Conservation (phyloP, 2,329 filamentous ascomycete genomes). For the Colletotrichum tabaci region DNA sequence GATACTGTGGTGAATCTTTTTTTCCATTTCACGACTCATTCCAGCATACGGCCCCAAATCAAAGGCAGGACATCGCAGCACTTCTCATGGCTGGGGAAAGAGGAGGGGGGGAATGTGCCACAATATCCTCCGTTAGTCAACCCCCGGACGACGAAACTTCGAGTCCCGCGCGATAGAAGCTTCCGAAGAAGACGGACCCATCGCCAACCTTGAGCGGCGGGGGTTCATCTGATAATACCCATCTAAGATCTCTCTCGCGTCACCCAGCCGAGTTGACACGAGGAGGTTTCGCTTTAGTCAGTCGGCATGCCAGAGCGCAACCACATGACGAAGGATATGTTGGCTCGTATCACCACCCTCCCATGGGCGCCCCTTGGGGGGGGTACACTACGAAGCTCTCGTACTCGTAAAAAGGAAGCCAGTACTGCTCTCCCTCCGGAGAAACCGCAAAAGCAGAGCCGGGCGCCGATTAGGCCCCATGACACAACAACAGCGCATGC, state of each 20-base stretch:
- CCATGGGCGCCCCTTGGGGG: background rate
- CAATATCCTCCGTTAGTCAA: constrained; percentile 20
- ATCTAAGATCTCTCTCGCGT: too few species aligned
- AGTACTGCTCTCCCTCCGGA: background rate
- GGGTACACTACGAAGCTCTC: background rate
- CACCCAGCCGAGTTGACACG: too few species aligned
- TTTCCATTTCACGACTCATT: constrained; percentile 18
- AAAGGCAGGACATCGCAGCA: background rate
- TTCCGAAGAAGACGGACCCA: background rate
- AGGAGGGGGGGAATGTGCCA: background rate
- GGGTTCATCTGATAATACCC: background rate
- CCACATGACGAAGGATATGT: constrained; percentile 15
- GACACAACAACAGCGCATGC: constrained; percentile 12
- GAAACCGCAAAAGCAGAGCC: background rate
- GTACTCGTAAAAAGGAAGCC: constrained; percentile 1
- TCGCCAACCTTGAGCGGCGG: background rate
- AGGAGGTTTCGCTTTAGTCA: too few species aligned
- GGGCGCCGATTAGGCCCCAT: constrained; percentile 7
- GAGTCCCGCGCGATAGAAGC: background rate
- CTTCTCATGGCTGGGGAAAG: too few species aligned
- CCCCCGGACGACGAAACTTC: constrained; percentile 15
- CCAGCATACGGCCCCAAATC: background rate
- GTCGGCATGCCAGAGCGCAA: constrained; percentile 1
- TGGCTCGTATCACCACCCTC: constrained; percentile 27
- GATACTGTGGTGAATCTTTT: too few species aligned